Conservation (phyloP, 2,329 filamentous ascomycete species). For the Pseudogymnoascus sp. region DNA sequence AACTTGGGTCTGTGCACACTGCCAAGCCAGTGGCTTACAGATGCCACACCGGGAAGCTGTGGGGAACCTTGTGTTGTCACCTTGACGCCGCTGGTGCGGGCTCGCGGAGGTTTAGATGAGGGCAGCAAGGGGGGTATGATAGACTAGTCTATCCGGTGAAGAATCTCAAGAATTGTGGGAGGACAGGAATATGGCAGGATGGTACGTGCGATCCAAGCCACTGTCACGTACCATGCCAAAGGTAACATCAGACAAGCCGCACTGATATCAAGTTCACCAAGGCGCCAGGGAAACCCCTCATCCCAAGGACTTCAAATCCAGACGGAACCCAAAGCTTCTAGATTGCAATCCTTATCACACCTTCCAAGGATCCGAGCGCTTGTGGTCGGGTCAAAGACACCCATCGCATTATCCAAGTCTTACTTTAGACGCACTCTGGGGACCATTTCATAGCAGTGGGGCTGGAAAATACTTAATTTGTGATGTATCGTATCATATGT, state of each 20-base stretch:
- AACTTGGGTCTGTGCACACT: background rate
- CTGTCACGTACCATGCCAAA: slow-evolving; percentile 4
- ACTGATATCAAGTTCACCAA: background rate
- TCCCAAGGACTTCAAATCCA: background rate
- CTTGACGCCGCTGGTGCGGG: background rate
- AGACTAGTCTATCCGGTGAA: background rate
- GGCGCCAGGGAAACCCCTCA: background rate
- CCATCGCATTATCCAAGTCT: background rate
- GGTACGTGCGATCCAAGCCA: background rate
- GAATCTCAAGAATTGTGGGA: background rate
- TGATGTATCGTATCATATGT: no score
- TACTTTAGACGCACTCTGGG: background rate
- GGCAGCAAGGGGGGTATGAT: background rate
- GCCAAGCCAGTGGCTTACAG: background rate
- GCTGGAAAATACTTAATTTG: background rate
- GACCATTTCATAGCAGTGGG: background rate
- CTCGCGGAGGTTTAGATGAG: background rate
- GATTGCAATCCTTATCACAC: background rate
- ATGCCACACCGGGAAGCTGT: background rate
- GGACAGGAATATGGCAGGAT: background rate
- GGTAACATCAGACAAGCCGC: background rate
- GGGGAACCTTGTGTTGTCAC: background rate
- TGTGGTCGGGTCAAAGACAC: background rate
- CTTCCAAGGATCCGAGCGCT: background rate
- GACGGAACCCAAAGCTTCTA: background rate